Base-by-base conservation (phyloP, 1,139 yeast species). In the Candida sp. region DNA sequence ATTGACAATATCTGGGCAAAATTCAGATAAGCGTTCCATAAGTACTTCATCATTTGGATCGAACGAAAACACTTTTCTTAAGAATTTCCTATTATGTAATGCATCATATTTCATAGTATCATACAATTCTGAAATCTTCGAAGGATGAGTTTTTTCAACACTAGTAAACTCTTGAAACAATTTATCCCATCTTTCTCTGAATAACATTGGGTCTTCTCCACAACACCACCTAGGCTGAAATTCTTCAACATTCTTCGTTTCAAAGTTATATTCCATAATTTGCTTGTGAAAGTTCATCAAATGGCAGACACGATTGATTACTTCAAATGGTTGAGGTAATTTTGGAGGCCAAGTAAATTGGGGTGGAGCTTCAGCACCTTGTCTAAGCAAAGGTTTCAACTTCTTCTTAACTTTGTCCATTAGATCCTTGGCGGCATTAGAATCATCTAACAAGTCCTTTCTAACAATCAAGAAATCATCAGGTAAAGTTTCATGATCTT, bases 41-140 rank as follows among this genome's bases (percentile, higher is more conserved):
- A 81, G 69, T 22, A 63, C 65, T 48, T 75, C 76, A 54, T 77
- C 76, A 40, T 67, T 66, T 3, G 82, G 80, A 50, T 84, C 89
- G 41, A 87, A 90, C 38, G 84, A 75, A 60, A 95, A 95, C 5
- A 91, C 84, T 51, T 81, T 81, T 58, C 87, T 89, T 61, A 95
- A 70, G 61, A 95, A 93, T 38, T 85, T 87, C 44, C 99, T 77
- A 63, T 95, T 95, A 63, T 95, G 99, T 48, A 95, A 74, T 5
- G 98, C 99, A 68, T 95, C 99, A 60, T 88, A 93, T 66, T 95
- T 95, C 97, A 95, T 93, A 1, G 99, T 91, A 63, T 95, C 99
- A 60, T 95, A 95, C 48, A 95, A 75, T 65, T 95, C 99, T 37
- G 96, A 87, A 46, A 95, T 93, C 66, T 93, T 93, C 2, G 97